Evolutionary conservation across 768 basidiomycete genomes (phyloP), one percentile per base, ranked within the genome.

Genomic region (Leccinum obscurum): DNA sequence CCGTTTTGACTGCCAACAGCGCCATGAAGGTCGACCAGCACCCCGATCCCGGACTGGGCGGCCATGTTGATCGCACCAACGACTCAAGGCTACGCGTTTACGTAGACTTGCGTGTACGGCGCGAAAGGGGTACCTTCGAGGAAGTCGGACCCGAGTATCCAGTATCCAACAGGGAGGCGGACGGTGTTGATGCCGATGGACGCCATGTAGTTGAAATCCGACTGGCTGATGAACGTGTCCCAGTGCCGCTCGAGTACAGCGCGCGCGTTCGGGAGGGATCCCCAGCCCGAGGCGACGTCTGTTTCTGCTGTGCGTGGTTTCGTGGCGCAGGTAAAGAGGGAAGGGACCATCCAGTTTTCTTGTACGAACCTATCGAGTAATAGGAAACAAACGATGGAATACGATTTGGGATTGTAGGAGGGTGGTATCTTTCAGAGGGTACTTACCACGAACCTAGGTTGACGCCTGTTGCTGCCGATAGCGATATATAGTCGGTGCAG

Each of bases 201-300:
- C 0, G 77, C 77, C 20, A 92, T 78, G 78, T 86, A 89, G 4
- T 75, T 69, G 77, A 87, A 88, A 70, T 93, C 91, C 1, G 76
- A 71, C 48, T 87, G 81, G 7, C 74, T 80, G 61, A 93, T 82
- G 81, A 86, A 92, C 1, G 75, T 80, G 70, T 90, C 86, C 89
- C 90, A 92, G 72, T 92, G 91, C 9, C 75, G 70, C 69, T 92
- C 87, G 26, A 92, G 28, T 82, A 82, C 72, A 3, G 80, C 74
- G 9, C 79, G 80, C 50, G 86, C 82, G 61, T 67, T 68, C 2
- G 72, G 66, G 8, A 54, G 10, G 11, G 67, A 69, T 10, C 64
- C 64, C 67, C 67, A 89, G 4, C 88, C 88, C 17, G 74, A 78
- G 6, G 89, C 87, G 44, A 91, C 81, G 68, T 90, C 87, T 37